Conservation (phyloP, 306 rosid species). For the Lathyrus tuberosus region DNA sequence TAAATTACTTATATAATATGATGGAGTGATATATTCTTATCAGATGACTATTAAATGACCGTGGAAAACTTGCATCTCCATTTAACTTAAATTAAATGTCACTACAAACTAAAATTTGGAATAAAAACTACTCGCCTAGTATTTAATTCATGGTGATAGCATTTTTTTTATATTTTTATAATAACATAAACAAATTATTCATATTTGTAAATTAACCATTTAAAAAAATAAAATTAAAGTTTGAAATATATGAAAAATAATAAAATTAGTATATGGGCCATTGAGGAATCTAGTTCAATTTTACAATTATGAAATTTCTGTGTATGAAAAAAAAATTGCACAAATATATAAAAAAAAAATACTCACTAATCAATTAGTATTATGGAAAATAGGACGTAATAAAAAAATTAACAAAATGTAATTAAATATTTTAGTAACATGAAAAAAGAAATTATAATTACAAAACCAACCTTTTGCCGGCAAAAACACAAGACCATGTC, state of each 20-base stretch:
- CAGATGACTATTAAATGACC: no score
- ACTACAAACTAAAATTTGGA: not conserved
- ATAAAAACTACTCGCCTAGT: no score
- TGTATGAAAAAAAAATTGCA: no score
- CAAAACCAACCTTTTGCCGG: slow-evolving; percentile 71
- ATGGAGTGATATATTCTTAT: no score
- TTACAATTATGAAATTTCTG: not conserved
- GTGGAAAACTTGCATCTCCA: no score
- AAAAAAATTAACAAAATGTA: not conserved
- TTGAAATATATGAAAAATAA: not conserved
- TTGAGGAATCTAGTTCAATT: not conserved
- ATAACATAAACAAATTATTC: no score
- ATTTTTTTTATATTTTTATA: no score
- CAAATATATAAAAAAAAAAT: slow-evolving; percentile 1
- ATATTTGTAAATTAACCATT: no score
- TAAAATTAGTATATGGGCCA: not conserved
- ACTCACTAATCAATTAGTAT: not conserved
- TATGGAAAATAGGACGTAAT: not conserved
- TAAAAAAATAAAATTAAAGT: no score
- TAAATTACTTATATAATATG: no score
- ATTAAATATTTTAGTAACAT: not conserved
- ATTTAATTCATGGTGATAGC: no score
- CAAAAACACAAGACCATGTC: slow-evolving; percentile 54
- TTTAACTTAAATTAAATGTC: not conserved
- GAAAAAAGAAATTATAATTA: not conserved